Evolutionary conservation across 352 stramenopile species (phyloP), one percentile per base, ranked within the genome.

Genomic region (Phytophthora chlamydospora): DNA sequence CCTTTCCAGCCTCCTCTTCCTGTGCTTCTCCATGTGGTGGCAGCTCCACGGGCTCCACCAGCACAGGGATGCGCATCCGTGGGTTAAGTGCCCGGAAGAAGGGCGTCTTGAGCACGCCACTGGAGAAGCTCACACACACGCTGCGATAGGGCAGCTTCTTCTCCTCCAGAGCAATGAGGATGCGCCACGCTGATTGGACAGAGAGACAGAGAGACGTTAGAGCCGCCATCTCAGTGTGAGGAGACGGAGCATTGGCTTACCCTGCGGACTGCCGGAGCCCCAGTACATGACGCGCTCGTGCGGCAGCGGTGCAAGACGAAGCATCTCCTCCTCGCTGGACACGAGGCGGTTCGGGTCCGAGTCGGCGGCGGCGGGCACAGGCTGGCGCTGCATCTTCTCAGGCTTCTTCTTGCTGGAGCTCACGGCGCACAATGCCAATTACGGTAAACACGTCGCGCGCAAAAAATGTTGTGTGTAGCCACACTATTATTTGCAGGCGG

Each of bases 81-180:
- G 85, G 85, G 60, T 94, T 94, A 2, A 94, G 62, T 34, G 81
- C 71, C 12, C 69, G 71, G 62, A 94, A 94, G 63, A 90, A 90
- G 16, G 81, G 66, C 48, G 85, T 74, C 65, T 94, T 94, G 50
- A 94, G 75, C 47, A 94, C 83, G 35, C 85, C 85, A 41, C 85
- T 94, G 0, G 83, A 90, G 71, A 94, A 94, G 32, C 81, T 91
- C 61, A 91, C 82, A 42, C 83, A 94, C 9, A 94, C 78, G 43
- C 85, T 91, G 45, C 83, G 85, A 62, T 92, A 92, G 57, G 80
- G 65, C 42, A 94, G 44, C 17, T 72, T 59, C 65, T 94, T 94
- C 64, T 94, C 85, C 39, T 94, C 83, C 34, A 94, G 58, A 29
- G 80, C 83, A 45, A 94, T 91, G 13, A 92, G 64, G 27, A 92